Conservation (phyloP, 192 early-diverging fungal genomes). For the Coemansia sp. region DNA sequence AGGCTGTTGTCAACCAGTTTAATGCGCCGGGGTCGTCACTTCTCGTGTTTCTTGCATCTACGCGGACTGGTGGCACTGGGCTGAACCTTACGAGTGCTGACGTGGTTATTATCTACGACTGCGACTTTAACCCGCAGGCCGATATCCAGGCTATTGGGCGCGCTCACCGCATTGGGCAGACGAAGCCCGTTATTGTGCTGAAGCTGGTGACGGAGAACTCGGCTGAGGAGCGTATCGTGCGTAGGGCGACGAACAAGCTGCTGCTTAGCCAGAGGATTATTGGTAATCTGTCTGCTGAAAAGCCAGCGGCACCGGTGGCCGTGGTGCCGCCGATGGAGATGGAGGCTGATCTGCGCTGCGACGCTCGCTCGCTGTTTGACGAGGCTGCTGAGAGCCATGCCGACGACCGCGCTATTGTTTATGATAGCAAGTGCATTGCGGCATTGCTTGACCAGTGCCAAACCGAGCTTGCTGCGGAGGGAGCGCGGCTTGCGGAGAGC, state of each 20-base stretch:
- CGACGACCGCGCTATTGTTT: constrained; percentile 21
- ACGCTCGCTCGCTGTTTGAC: constrained; percentile 75
- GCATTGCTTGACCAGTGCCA: constrained; percentile 35
- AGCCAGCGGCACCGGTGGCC: neutral
- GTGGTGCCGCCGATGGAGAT: constrained; percentile 6
- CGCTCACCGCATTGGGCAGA: constrained; percentile 96
- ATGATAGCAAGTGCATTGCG: constrained; percentile 5
- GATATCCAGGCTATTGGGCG: constrained; percentile 95
- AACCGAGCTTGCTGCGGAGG: constrained; percentile 10
- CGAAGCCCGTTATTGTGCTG: constrained; percentile 91
- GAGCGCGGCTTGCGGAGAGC: neutral
- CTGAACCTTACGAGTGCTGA: constrained; percentile 94
- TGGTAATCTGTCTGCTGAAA: constrained; percentile 65
- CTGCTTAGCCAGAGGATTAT: constrained; percentile 95
- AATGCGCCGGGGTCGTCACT: constrained; percentile 83
- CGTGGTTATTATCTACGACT: constrained; percentile 93
- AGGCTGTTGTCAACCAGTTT: constrained; percentile 86
- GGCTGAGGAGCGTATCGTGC: constrained; percentile 95
- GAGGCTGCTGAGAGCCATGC: constrained; percentile 59
- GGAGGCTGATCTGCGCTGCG: constrained; percentile 78
- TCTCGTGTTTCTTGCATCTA: constrained; percentile 90
- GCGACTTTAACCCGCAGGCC: constrained; percentile 91
- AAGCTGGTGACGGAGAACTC: constrained; percentile 91
- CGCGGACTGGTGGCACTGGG: constrained; percentile 92
- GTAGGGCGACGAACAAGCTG: constrained; percentile 94